phyloP scores from a whole-genome alignment of 2,329 filamentous ascomycete genomes.

The Botryotinia narcissicola region DNA sequence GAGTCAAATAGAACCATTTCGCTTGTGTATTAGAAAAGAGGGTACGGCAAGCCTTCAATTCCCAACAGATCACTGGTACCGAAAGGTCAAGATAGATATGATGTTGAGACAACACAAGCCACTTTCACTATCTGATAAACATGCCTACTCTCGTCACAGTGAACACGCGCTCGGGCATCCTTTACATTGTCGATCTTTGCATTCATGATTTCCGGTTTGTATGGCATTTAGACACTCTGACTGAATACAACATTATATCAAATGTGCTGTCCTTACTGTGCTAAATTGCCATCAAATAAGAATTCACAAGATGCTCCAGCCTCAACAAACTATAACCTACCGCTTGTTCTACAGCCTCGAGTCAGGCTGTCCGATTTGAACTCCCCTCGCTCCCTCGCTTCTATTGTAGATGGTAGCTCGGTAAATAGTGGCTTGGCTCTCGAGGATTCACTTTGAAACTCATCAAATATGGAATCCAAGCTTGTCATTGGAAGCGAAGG shows the following conservation, averaged over 20 bases:
- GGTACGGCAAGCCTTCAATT: not conserved
- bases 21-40: not conserved
- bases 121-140: not conserved
- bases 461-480: not conserved
- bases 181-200: not conserved
- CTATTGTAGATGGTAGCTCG: not conserved
- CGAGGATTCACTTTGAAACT: conserved; percentile 11
- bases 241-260: not conserved
- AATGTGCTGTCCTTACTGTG: not conserved
- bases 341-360: not conserved
- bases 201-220: not conserved
- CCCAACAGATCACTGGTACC: not conserved
- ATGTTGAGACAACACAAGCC: not conserved
- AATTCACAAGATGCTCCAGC: not conserved
- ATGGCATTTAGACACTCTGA: not conserved
- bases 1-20: not conserved
- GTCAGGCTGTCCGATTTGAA: not conserved
- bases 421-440: not conserved
- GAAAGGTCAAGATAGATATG: not conserved
- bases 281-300: not conserved
- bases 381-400: conserved; percentile 3
- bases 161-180: not conserved
- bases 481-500: not conserved
- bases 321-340: not conserved
- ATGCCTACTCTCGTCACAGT: not conserved